A percentile compares a stretch with the other conserved stretches of the same genome.
phyloP scores from a whole-genome alignment of 1,139 yeast genomes.

The Arxiozyma heterogenica region DNA sequence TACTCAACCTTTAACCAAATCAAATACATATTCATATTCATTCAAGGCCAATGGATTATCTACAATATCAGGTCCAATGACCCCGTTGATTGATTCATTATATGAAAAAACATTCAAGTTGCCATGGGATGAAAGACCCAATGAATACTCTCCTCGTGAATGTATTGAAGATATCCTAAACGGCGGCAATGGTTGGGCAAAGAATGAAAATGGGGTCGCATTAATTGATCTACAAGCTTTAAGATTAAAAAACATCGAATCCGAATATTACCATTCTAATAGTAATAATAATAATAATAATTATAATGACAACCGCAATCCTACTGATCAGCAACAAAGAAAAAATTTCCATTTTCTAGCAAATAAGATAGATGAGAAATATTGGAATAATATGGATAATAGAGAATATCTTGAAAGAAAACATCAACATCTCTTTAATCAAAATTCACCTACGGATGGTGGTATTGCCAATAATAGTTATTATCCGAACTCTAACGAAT shows the following conservation, averaged over 20 bases:
- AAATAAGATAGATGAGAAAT: slow-evolving; percentile 4
- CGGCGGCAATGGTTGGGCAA: slow-evolving; percentile 64
- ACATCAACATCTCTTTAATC: slow-evolving; percentile 7
- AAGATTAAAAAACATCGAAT: slow-evolving; percentile 20
- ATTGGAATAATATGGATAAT: slow-evolving; percentile 14
- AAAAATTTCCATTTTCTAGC: neutral
- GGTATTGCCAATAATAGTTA: too few relatives aligned
- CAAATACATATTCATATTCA: neutral
- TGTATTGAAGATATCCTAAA: slow-evolving; percentile 68
- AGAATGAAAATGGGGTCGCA: slow-evolving; percentile 37
- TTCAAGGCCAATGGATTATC: slow-evolving; percentile 7
- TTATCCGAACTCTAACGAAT: neutral
- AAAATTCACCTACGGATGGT: neutral
- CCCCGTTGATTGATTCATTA: slow-evolving; percentile 45
- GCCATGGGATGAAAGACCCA: slow-evolving; percentile 72
- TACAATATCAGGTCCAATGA: slow-evolving; percentile 18
- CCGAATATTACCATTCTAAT: neutral
- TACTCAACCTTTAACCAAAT: slow-evolving; percentile 1
- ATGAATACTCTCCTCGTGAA: slow-evolving; percentile 63
- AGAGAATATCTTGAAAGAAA: slow-evolving; percentile 15
- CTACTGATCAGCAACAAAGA: neutral
- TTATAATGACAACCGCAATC: neutral
- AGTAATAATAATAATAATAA: neutral
- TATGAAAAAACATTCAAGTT: slow-evolving; percentile 58
- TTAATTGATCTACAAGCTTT: slow-evolving; percentile 37